Evolutionary conservation across 495 filamentous ascomycete genomes (phyloP).

Genomic region (Penicillium riverlandense): DNA sequence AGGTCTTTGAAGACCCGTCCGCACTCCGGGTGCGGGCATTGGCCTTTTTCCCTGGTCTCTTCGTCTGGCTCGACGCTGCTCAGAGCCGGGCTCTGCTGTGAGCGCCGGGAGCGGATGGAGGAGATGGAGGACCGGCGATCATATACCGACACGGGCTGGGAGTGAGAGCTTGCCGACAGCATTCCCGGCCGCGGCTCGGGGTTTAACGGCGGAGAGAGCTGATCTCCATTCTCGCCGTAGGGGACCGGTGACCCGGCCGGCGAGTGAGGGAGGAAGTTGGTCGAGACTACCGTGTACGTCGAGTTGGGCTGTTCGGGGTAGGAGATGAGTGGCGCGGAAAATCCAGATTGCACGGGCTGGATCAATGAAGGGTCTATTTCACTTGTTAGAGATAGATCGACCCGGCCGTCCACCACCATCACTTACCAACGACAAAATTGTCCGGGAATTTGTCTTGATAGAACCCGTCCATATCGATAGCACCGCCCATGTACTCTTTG

Average conservation of each 20-base stretch:
- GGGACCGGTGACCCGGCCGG: constrained; percentile 27
- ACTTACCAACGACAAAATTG: constrained; percentile 76
- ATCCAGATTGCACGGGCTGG: constrained; percentile 32
- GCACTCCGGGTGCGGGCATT: constrained; percentile 79
- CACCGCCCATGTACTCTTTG: constrained; percentile 34
- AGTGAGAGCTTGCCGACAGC: constrained; percentile 24
- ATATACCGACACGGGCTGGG: constrained; percentile 30
- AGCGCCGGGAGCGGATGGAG: constrained; percentile 49
- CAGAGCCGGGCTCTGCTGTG: constrained; percentile 45
- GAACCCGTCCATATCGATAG: constrained; percentile 27
- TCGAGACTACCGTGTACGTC: constrained; percentile 13
- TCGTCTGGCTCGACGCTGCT: constrained; percentile 52
- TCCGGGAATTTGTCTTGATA: constrained; percentile 53
- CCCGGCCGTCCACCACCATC: neutral
- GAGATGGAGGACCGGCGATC: constrained; percentile 48
- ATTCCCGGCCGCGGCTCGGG: constrained; percentile 23
- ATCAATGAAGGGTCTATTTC: constrained; percentile 53
- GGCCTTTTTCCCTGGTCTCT: constrained; percentile 56
- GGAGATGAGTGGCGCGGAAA: constrained; percentile 25
- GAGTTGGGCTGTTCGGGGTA: constrained; percentile 26
- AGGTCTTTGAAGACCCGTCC: constrained; percentile 89
- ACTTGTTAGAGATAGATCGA: neutral
- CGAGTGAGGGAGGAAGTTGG: constrained; percentile 25
- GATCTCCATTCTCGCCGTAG: constrained; percentile 20
- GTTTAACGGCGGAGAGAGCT: constrained; percentile 18